These are phyloP conservation scores for Fusarium sp. DNA, from an alignment of 2,329 filamentous ascomycete species.

Conservation along the genomic window DNA sequence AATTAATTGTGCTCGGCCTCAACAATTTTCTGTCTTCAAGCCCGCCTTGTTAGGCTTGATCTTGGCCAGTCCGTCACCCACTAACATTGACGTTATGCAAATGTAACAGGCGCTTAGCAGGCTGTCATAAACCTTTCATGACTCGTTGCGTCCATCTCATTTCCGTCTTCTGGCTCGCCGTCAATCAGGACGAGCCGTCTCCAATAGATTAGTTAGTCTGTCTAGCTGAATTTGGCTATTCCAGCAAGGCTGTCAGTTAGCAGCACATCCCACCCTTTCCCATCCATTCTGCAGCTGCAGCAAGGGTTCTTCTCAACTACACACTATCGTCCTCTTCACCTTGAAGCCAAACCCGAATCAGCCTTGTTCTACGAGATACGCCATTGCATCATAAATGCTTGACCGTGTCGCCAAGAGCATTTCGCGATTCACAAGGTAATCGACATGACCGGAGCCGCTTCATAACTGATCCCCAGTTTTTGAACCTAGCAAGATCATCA, in stretches of 20 bases:
- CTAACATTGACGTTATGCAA: slow-evolving; percentile 30
- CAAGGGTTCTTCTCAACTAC: background rate
- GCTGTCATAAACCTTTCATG: slow-evolving; percentile 36
- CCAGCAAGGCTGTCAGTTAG: slow-evolving; percentile 25
- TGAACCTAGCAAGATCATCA: background rate
- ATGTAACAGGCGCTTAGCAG: slow-evolving; percentile 29
- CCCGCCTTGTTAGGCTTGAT: slow-evolving; percentile 27
- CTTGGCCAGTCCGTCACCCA: slow-evolving; percentile 32
- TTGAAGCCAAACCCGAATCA: background rate
- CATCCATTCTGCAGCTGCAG: background rate
- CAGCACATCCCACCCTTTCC: background rate
- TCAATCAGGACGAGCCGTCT: slow-evolving; percentile 19
- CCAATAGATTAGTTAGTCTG: slow-evolving; percentile 31
- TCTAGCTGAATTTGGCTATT: slow-evolving; percentile 14
- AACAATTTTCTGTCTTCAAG: slow-evolving; percentile 1
- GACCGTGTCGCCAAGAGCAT: background rate
- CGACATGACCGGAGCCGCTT: slow-evolving; percentile 4
- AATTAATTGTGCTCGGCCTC: background rate
- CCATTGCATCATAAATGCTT: slow-evolving; percentile 11
- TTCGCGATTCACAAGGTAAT: background rate
- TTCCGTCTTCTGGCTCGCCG: slow-evolving; percentile 32
- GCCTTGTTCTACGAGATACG: background rate
- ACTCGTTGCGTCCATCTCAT: slow-evolving; percentile 38
- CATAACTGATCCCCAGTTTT: slow-evolving; percentile 3
- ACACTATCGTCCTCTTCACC: background rate